Conservation (phyloP, 257 asterid species). For the Salvia rosmarinus region DNA sequence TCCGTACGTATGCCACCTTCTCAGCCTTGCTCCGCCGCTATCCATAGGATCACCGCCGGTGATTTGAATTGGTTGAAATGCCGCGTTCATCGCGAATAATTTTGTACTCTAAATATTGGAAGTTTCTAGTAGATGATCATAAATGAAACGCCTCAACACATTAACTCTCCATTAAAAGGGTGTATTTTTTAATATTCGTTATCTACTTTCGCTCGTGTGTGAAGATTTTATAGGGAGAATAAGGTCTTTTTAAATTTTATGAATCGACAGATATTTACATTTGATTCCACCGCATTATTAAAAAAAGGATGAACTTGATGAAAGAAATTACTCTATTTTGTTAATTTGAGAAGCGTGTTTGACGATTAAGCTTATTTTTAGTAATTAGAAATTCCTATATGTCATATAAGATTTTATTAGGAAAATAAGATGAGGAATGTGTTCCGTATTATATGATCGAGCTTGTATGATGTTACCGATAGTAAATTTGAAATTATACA, state of each 20-base stretch:
- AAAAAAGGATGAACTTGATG: not conserved
- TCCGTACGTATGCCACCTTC: not conserved
- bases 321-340: not conserved
- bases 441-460: too few species aligned
- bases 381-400: too few species aligned
- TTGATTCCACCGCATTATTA: not conserved
- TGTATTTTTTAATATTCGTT: not conserved
- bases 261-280: not conserved
- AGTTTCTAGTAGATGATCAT: not conserved
- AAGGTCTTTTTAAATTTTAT: not conserved
- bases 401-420: too few species aligned
- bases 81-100: not conserved
- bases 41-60: not conserved
- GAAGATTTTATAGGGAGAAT: not conserved
- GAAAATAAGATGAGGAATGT: too few species aligned
- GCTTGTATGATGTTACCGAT: too few species aligned
- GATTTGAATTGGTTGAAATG: not conserved
- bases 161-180: not conserved
- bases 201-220: not conserved
- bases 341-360: too few species aligned
- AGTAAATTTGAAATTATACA: too few species aligned
- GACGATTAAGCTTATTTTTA: too few species aligned
- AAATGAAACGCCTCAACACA: not conserved
- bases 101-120: not conserved
- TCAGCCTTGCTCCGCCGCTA: not conserved